Evolutionary conservation across 2,329 filamentous ascomycete species (phyloP).

Genomic region (Fusarium sacchari): DNA sequence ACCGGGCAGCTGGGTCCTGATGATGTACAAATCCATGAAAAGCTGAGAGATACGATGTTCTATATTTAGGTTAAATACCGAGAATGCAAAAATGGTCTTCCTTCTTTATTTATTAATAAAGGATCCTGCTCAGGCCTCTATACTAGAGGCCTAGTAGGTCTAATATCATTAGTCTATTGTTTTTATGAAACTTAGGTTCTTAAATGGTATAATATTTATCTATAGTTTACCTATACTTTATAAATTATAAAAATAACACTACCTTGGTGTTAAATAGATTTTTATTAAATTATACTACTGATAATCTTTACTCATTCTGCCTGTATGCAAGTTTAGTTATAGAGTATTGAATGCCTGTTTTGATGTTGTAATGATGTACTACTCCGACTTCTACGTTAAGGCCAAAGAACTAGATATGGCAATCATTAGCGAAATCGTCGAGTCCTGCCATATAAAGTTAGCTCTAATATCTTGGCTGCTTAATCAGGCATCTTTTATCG

Average conservation of each 20-base stretch:
- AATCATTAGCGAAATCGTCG: accelerated
- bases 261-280: accelerated
- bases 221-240: too few relatives aligned
- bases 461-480: accelerated
- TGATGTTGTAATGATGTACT: accelerated
- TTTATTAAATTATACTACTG: accelerated
- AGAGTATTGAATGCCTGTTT: accelerated
- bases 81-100: neutral
- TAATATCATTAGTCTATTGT: accelerated
- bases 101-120: too few relatives aligned
- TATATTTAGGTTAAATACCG: neutral
- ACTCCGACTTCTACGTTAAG: accelerated
- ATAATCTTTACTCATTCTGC: accelerated
- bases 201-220: accelerated
- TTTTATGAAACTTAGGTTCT: accelerated
- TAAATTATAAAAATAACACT: accelerated
- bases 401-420: accelerated
- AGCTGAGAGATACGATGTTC: neutral
- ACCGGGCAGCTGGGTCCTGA: neutral
- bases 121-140: too few relatives aligned
- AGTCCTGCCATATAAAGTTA: accelerated
- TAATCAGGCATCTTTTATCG: accelerated
- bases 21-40: neutral
- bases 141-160: accelerated
- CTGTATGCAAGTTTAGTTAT: neutral